Conservation (phyloP, 2,329 filamentous ascomycete genomes). For the Pestalotiopsis sp. region DNA sequence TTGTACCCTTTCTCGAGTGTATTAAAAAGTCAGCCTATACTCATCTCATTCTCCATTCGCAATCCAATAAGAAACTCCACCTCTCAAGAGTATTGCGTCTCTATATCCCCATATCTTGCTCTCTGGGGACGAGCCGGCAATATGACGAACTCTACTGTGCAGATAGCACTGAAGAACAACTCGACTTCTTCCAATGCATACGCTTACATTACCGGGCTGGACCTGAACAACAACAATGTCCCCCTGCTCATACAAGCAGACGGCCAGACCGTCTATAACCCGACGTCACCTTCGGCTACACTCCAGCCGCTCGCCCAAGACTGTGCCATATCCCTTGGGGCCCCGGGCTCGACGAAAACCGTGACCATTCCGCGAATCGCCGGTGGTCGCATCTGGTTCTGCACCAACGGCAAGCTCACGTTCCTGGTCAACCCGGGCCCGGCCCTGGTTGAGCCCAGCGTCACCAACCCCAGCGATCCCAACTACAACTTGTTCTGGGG, state of each 20-base stretch:
- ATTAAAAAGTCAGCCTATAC: background rate
- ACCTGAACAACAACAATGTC: constrained; percentile 58
- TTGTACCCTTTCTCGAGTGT: background rate
- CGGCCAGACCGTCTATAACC: constrained; percentile 65
- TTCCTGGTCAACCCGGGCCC: constrained; percentile 73
- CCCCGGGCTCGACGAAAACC: constrained; percentile 56
- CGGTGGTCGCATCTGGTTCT: constrained; percentile 74
- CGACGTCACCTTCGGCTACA: constrained; percentile 53
- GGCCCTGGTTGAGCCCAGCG: constrained; percentile 72
- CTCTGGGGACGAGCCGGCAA: background rate
- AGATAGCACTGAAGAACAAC: constrained; percentile 65
- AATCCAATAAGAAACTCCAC: background rate
- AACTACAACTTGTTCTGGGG: constrained; percentile 65
- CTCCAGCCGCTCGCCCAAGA: constrained; percentile 54
- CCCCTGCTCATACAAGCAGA: constrained; percentile 66
- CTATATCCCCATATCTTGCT: background rate
- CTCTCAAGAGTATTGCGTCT: background rate
- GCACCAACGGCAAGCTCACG: constrained; percentile 56
- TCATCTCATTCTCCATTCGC: background rate
- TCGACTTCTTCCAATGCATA: constrained; percentile 61
- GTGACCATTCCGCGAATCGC: constrained; percentile 69
- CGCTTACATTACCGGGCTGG: constrained; percentile 70
- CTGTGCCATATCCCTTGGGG: constrained; percentile 64
- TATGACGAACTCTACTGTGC: constrained; percentile 47
- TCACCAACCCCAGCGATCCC: constrained; percentile 63